These are phyloP conservation scores for Mycena rebaudengoi DNA, from an alignment of 768 basidiomycete genomes.

Conservation along the genomic window DNA sequence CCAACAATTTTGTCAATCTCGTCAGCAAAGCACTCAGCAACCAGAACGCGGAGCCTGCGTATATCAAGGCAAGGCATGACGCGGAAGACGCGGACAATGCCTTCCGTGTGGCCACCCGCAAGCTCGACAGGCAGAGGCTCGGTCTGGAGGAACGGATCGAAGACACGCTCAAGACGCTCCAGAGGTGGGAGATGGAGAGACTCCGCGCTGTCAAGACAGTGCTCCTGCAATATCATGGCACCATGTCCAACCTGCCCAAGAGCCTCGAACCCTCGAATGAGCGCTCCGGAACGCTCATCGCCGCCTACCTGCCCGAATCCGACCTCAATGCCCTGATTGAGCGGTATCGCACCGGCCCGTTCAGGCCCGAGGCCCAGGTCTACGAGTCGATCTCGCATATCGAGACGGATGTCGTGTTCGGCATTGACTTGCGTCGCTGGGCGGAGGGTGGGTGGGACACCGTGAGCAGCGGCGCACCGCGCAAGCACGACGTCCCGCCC, in stretches of 20 bases:
- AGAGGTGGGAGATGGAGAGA: constrained; percentile 87
- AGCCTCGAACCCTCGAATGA: constrained; percentile 70
- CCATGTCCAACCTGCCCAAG: constrained; percentile 75
- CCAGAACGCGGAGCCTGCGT: constrained; percentile 65
- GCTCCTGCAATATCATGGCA: constrained; percentile 87
- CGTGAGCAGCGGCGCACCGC: constrained; percentile 57
- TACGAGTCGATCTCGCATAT: constrained; percentile 89
- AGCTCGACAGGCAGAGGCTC: constrained; percentile 85
- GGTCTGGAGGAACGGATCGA: constrained; percentile 88
- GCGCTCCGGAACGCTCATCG: constrained; percentile 77
- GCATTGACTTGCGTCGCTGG: constrained; percentile 92
- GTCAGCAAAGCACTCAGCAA: constrained; percentile 76
- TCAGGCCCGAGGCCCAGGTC: constrained; percentile 84
- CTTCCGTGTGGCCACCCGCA: constrained; percentile 83
- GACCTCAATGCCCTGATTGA: constrained; percentile 90
- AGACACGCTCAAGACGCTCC: constrained; percentile 79
- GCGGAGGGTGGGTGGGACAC: constrained; percentile 82
- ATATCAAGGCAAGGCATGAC: constrained; percentile 77
- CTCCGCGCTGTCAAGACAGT: constrained; percentile 88
- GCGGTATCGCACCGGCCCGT: constrained; percentile 92
- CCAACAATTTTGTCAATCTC: constrained; percentile 72
- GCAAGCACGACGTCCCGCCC: constrained; percentile 76
- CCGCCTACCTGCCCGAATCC: constrained; percentile 88
- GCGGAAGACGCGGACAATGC: constrained; percentile 83
- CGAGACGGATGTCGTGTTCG: constrained; percentile 88